Evolutionary conservation across 1,284 basidiomycete species (phyloP).

Genomic region (Trichosporon inkin): DNA sequence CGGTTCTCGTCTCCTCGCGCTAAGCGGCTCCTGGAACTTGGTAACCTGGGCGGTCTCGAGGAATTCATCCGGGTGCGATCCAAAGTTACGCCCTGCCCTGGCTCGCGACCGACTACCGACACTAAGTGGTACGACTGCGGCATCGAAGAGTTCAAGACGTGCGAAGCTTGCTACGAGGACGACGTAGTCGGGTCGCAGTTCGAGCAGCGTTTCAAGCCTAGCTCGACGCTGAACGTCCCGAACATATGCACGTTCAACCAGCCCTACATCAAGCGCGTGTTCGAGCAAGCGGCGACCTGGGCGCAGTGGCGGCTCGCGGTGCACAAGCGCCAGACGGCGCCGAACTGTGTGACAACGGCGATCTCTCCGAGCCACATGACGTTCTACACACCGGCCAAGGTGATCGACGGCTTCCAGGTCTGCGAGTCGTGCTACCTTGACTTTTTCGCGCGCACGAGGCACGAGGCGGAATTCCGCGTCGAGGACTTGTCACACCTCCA

Average conservation of each 20-base stretch:
- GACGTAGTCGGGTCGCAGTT: not conserved
- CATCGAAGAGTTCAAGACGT: constrained; percentile 1
- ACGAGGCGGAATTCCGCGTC: not conserved
- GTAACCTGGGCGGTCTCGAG: not conserved
- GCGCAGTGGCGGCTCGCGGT: constrained; percentile 4
- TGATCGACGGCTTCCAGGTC: not conserved
- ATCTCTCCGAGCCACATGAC: constrained; percentile 1
- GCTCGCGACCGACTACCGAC: not conserved
- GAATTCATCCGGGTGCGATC: not conserved
- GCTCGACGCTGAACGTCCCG: not conserved
- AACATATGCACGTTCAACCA: constrained; percentile 1
- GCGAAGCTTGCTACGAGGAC: constrained; percentile 5
- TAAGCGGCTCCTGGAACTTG: not conserved
- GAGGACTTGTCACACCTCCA: not conserved
- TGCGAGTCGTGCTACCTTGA: constrained; percentile 3
- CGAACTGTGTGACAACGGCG: not conserved
- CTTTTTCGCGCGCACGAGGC: not conserved
- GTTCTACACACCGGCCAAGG: not conserved
- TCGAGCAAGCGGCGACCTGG: not conserved
- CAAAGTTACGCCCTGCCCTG: not conserved
- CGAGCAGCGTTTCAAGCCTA: not conserved
- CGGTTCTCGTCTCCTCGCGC: not conserved
- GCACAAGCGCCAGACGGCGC: not conserved
- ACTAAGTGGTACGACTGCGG: constrained; percentile 6
- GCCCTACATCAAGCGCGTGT: not conserved